These are phyloP conservation scores for Monosporascus sp. DNA, from an alignment of 2,329 filamentous ascomycete genomes.

Conservation along the genomic window DNA sequence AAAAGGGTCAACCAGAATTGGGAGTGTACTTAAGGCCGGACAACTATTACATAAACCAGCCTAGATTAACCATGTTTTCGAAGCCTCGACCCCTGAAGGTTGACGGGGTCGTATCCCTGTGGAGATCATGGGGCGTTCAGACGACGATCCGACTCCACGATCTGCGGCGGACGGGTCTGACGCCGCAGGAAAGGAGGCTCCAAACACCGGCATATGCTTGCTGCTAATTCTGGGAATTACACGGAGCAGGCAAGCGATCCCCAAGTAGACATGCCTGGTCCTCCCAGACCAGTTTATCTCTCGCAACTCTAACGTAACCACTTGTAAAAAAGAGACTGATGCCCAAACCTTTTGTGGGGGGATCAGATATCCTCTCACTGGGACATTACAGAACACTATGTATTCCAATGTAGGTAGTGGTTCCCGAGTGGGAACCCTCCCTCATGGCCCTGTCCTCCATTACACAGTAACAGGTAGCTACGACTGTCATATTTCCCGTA, in stretches of 20 bases:
- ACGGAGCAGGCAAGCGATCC: neutral
- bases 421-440: neutral
- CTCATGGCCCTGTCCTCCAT: neutral
- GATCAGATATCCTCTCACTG: neutral
- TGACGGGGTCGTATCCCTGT: neutral
- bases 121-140: constrained; percentile 1
- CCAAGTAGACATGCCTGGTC: neutral
- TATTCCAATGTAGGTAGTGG: neutral
- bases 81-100: neutral
- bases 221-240: neutral
- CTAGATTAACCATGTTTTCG: neutral
- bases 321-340: neutral
- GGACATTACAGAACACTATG: neutral
- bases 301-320: neutral
- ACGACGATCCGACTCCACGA: neutral
- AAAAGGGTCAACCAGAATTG: too few species aligned
- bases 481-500: neutral
- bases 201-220: neutral
- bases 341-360: neutral
- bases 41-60: neutral
- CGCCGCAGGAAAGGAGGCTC: neutral
- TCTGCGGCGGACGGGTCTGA: neutral
- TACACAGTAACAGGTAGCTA: neutral
- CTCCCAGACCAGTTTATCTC: neutral
- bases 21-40: neutral